Conservation (phyloP, 768 basidiomycete species). For the Boletus rubroflammeus region DNA sequence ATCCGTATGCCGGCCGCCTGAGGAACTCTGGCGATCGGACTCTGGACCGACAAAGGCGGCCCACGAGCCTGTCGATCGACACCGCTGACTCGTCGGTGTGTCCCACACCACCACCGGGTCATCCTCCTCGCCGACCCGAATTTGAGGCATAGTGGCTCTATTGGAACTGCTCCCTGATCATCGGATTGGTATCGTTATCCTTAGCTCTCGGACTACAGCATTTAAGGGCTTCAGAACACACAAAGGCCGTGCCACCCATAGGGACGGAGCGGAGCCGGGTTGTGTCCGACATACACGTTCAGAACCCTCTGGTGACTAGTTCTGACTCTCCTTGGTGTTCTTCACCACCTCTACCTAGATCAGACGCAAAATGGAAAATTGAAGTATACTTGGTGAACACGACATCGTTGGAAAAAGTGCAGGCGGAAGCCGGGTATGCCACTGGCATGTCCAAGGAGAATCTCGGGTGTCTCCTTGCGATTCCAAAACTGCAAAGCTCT, state of each 20-base stretch:
- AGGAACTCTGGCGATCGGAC: slow-evolving; percentile 20
- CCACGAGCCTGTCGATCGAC: neutral
- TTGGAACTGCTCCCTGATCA: neutral
- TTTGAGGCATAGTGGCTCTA: slow-evolving; percentile 7
- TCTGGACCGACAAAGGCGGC: slow-evolving; percentile 4
- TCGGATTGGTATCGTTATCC: slow-evolving; percentile 20
- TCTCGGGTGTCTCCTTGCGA: slow-evolving; percentile 26
- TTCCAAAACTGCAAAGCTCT: no score
- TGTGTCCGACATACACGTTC: slow-evolving; percentile 7
- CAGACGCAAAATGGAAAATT: slow-evolving; percentile 4
- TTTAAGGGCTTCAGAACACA: slow-evolving; percentile 17
- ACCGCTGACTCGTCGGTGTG: neutral
- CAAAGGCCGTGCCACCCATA: slow-evolving; percentile 25
- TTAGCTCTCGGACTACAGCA: slow-evolving; percentile 28
- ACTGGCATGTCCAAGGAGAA: slow-evolving; percentile 14
- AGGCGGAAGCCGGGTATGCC: neutral
- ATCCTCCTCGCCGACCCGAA: slow-evolving; percentile 10
- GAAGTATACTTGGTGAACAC: neutral
- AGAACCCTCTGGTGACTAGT: neutral
- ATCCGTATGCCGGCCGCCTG: slow-evolving; percentile 16
- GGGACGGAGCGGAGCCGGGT: slow-evolving; percentile 29
- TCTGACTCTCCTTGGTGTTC: slow-evolving; percentile 7
- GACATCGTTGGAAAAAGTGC: neutral
- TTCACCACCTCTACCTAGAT: slow-evolving; percentile 4
- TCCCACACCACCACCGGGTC: slow-evolving; percentile 23